Conservation (phyloP, 495 filamentous ascomycete genomes). For the Penicillium goetzii region DNA sequence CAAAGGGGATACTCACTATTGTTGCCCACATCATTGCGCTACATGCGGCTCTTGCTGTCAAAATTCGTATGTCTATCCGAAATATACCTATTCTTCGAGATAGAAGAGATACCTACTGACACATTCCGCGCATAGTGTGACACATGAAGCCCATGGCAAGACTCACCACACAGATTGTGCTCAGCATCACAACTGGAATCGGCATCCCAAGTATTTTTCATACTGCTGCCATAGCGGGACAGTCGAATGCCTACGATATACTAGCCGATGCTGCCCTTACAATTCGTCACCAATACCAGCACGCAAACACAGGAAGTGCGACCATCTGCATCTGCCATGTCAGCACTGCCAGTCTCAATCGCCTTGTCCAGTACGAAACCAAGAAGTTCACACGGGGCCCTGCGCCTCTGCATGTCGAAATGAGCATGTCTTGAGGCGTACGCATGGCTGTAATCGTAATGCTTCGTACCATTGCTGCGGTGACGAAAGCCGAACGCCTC, state of each 20-base stretch:
- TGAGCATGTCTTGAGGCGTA: neutral
- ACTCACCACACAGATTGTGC: neutral
- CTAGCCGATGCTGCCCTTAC: neutral
- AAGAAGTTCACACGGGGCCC: neutral
- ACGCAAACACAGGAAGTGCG: neutral
- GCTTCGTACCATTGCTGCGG: neutral
- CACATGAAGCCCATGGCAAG: neutral
- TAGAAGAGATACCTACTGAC: neutral
- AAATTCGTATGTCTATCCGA: neutral
- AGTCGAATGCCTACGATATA: neutral
- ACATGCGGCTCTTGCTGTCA: neutral
- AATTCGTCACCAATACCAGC: neutral
- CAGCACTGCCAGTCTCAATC: neutral
- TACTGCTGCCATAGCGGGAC: neutral
- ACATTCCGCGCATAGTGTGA: neutral
- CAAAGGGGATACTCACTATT: neutral
- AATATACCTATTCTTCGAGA: neutral
- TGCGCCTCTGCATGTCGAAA: neutral
- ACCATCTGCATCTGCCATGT: neutral
- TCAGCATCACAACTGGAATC: neutral
- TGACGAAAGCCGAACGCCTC: neutral
- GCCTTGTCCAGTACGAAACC: neutral
- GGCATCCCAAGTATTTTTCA: neutral
- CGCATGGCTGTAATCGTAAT: neutral
- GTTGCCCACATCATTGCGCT: neutral